phyloP scores from a whole-genome alignment of 2,329 filamentous ascomycete genomes.

The Cladobotryum protrusum region DNA sequence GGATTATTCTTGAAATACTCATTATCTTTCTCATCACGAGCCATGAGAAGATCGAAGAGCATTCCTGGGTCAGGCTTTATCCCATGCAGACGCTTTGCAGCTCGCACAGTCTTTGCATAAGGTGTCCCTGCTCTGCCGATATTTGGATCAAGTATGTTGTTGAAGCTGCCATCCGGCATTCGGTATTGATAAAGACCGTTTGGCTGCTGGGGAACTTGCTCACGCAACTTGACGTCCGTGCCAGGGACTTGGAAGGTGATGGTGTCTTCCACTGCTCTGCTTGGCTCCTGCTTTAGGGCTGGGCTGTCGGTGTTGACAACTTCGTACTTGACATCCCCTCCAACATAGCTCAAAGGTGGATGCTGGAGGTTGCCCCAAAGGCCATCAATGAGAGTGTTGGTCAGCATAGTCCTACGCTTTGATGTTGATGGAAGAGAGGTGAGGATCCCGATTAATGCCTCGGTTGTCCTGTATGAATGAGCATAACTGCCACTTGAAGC shows the following conservation, averaged over 20 bases:
- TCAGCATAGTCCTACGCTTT: not conserved
- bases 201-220: slow-evolving; percentile 29
- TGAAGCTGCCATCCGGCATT: slow-evolving; percentile 23
- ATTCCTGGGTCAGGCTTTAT: slow-evolving; percentile 37
- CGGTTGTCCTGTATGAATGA: slow-evolving; percentile 27
- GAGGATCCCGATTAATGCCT: slow-evolving; percentile 35
- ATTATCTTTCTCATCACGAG: slow-evolving; percentile 22
- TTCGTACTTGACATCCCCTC: slow-evolving; percentile 19
- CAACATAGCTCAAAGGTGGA: slow-evolving; percentile 18
- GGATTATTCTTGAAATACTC: slow-evolving; percentile 25
- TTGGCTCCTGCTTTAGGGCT: not conserved
- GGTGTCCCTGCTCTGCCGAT: slow-evolving; percentile 24
- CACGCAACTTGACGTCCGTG: slow-evolving; percentile 30
- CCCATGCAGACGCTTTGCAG: slow-evolving; percentile 49
- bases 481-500: slow-evolving; percentile 12
- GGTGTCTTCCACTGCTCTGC: slow-evolving; percentile 8
- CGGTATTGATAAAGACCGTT: slow-evolving; percentile 29
- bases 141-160: slow-evolving; percentile 22
- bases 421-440: slow-evolving; percentile 16
- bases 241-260: slow-evolving; percentile 31
- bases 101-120: slow-evolving; percentile 49
- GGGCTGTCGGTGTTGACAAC: slow-evolving; percentile 9
- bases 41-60: slow-evolving; percentile 51
- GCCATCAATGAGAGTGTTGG: not conserved
- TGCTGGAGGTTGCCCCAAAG: slow-evolving; percentile 2